Conservation (phyloP, 345 rosid species). For the Ricinus communis region DNA sequence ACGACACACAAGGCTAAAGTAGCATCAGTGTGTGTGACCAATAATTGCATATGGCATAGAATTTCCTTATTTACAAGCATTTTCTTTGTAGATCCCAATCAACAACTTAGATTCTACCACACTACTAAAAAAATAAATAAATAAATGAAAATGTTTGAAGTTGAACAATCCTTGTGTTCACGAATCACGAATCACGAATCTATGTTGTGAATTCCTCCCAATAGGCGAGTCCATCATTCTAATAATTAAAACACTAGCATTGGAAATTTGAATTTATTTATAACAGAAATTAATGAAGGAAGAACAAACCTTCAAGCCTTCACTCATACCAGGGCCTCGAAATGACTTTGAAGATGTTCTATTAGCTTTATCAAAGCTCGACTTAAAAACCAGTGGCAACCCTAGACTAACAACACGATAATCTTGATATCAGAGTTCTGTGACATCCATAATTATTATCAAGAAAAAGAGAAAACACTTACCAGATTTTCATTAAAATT, state of each 20-base stretch:
- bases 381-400: constrained; percentile 88
- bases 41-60: no score
- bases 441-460: no score
- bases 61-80: neutral
- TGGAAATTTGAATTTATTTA: neutral
- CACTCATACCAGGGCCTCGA: constrained; percentile 90
- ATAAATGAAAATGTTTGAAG: neutral
- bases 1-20: neutral
- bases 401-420: constrained; percentile 35
- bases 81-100: neutral
- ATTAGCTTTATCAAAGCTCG: constrained; percentile 98
- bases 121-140: neutral
- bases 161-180: neutral
- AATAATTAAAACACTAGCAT: neutral
- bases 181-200: neutral
- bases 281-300: neutral
- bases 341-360: constrained; percentile 90
- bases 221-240: neutral
- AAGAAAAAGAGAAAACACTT: no score
- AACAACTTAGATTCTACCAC: neutral
- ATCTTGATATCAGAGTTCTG: no score
- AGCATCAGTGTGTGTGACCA: no score
- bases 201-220: neutral
- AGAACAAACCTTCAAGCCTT: constrained; percentile 75
- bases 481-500: no score